phyloP scores from a whole-genome alignment of 306 rosid genomes.

The Inga leiocalycina region DNA sequence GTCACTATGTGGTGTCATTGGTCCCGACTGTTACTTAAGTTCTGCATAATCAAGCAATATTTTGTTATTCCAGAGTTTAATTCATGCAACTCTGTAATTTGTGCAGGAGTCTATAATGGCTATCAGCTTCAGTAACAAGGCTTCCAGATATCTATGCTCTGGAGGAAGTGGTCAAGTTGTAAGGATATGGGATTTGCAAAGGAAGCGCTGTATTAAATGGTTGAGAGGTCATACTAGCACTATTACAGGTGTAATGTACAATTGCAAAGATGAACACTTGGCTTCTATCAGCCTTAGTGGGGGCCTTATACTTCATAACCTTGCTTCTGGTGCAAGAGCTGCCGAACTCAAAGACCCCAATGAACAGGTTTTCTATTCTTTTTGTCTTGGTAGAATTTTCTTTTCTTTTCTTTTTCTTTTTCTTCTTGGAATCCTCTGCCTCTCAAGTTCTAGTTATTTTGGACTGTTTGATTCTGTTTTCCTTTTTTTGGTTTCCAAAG shows the following conservation, averaged over 20 bases:
- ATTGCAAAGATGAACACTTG: conserved; percentile 96
- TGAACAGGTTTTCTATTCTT: conserved; percentile 63
- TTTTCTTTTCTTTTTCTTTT: conserved; percentile 30
- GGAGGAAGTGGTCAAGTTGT: conserved; percentile 98
- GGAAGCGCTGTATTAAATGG: conserved; percentile 93
- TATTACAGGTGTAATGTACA: conserved; percentile 87
- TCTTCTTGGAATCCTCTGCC: conserved; percentile 25
- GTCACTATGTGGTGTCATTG: conserved; percentile 19
- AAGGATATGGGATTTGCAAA: conserved; percentile 98
- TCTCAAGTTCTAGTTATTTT: background rate
- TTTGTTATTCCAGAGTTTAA: conserved; percentile 14
- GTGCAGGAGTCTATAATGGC: conserved; percentile 80
- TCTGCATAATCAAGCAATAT: conserved; percentile 13
- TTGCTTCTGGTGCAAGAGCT: conserved; percentile 94
- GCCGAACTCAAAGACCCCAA: conserved; percentile 96
- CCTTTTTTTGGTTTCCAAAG: too few species aligned
- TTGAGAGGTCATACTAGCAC: conserved; percentile 86
- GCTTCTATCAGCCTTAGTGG: conserved; percentile 96
- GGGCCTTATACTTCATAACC: conserved; percentile 94
- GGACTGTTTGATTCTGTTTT: too few species aligned
- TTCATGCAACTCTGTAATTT: background rate
- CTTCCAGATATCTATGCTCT: conserved; percentile 90
- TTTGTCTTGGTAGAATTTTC: background rate
- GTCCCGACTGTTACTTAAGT: conserved; percentile 24
- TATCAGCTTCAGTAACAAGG: conserved; percentile 94